These are phyloP conservation scores for Boletus fagicola DNA, from an alignment of 768 basidiomycete species.

Conservation along the genomic window DNA sequence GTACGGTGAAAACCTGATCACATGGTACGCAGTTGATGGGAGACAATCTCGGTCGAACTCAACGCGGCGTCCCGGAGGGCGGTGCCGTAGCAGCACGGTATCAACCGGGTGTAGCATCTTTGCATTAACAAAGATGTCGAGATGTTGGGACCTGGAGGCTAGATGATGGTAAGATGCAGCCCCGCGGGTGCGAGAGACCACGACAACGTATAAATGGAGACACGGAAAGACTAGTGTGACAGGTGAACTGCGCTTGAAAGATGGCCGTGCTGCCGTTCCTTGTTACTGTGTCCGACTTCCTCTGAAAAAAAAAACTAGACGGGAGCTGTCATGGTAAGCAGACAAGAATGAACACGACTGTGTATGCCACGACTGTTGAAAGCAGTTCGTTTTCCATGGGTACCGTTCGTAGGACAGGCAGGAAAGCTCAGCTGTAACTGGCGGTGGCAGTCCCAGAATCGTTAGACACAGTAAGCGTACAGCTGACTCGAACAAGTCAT, in stretches of 20 bases:
- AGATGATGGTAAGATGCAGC: background rate
- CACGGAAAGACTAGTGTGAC: background rate
- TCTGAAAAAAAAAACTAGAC: background rate
- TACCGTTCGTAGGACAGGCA: background rate
- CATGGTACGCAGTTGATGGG: background rate
- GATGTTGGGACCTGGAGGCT: background rate
- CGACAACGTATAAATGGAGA: background rate
- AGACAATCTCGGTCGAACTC: background rate
- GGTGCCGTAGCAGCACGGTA: conserved; percentile 10
- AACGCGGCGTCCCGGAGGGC: conserved; percentile 7
- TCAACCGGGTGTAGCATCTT: conserved; percentile 2
- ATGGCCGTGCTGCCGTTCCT: background rate
- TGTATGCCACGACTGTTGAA: background rate
- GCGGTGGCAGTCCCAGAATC: background rate
- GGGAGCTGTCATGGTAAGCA: background rate
- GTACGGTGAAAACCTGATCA: background rate
- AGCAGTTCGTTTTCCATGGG: background rate
- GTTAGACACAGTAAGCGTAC: background rate
- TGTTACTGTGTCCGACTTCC: background rate
- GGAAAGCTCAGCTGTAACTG: conserved; percentile 1
- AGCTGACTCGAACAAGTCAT: background rate
- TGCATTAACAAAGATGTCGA: conserved; percentile 6
- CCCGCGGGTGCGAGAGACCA: conserved; percentile 1
- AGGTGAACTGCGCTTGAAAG: background rate
- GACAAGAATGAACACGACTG: background rate